Evolutionary conservation across 176 grass and related monocot genomes (phyloP).

Genomic region (Aegilops umbellulata): DNA sequence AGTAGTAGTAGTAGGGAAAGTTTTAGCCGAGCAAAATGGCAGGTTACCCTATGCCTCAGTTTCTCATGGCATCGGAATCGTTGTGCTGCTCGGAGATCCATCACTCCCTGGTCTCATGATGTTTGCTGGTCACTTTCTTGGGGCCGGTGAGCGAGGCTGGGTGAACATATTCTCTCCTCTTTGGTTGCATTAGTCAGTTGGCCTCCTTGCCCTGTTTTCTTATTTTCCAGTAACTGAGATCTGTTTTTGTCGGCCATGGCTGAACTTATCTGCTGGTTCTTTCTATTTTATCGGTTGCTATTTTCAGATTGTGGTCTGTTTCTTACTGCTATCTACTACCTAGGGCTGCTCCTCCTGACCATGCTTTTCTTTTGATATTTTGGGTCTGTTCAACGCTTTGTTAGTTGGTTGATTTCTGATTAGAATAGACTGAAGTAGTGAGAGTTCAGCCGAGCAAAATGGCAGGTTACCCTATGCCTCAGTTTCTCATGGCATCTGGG

Average conservation of each 20-base stretch:
- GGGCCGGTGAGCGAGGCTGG: not conserved
- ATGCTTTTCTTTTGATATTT: too few relatives aligned
- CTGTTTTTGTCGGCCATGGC: not conserved
- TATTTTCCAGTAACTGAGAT: not conserved
- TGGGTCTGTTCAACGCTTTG: too few relatives aligned
- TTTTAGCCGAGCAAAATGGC: conserved; percentile 30
- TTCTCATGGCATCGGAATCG: conserved; percentile 14
- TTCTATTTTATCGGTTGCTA: too few relatives aligned
- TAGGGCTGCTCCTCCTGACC: too few relatives aligned
- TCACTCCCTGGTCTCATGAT: not conserved
- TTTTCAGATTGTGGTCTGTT: too few relatives aligned
- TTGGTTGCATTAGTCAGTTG: not conserved
- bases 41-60: conserved; percentile 20
- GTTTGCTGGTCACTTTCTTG: not conserved
- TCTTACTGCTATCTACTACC: too few relatives aligned
- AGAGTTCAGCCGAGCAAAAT: conserved; percentile 17
- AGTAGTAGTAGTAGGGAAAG: not conserved
- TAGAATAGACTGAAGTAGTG: not conserved
- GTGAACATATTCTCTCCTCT: not conserved
- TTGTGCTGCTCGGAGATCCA: conserved; percentile 33
- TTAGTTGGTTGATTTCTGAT: not conserved
- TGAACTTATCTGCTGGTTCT: not conserved
- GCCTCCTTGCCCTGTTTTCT: not conserved
- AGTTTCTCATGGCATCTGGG: conserved; percentile 14
- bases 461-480: conserved; percentile 31